Conservation (phyloP, 805 yeast genomes). For the Saturnispora sanitii region DNA sequence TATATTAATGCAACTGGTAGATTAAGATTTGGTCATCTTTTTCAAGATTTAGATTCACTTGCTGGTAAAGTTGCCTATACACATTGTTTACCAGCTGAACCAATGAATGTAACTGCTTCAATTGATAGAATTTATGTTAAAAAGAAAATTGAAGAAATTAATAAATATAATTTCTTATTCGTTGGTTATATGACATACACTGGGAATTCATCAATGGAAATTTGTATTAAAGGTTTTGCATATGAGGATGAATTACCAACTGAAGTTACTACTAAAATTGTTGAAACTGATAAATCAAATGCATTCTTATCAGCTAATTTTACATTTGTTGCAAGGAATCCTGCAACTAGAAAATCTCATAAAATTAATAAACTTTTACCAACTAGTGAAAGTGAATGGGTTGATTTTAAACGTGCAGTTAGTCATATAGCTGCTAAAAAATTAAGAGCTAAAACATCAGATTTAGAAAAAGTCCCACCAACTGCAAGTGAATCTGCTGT, state of each 20-base stretch:
- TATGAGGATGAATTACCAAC: slow-evolving; percentile 45
- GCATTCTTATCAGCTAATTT: slow-evolving; percentile 82
- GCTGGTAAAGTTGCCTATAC: slow-evolving; percentile 91
- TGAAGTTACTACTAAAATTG: slow-evolving; percentile 41
- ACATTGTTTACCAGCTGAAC: slow-evolving; percentile 92
- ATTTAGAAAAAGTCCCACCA: slow-evolving; percentile 56
- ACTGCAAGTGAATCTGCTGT: slow-evolving; percentile 65
- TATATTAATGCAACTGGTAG: slow-evolving; percentile 89
- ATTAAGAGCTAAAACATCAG: slow-evolving; percentile 56
- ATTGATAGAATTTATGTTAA: slow-evolving; percentile 87
- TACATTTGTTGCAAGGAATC: slow-evolving; percentile 93
- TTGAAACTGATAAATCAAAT: slow-evolving; percentile 45
- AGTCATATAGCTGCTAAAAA: slow-evolving; percentile 82
- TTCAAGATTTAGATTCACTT: slow-evolving; percentile 87
- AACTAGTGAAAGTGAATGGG: slow-evolving; percentile 63
- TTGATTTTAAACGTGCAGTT: slow-evolving; percentile 81
- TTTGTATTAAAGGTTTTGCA: slow-evolving; percentile 80
- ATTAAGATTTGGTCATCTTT: slow-evolving; percentile 82
- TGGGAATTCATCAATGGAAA: slow-evolving; percentile 93
- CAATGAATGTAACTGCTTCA: slow-evolving; percentile 90
- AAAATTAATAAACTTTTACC: slow-evolving; percentile 79
- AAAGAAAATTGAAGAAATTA: slow-evolving; percentile 70
- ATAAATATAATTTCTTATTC: slow-evolving; percentile 63
- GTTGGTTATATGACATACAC: slow-evolving; percentile 95
- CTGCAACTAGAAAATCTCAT: slow-evolving; percentile 81